Base-by-base conservation (phyloP, 1,139 yeast genomes). In the Yamadazyma friedrichii region DNA sequence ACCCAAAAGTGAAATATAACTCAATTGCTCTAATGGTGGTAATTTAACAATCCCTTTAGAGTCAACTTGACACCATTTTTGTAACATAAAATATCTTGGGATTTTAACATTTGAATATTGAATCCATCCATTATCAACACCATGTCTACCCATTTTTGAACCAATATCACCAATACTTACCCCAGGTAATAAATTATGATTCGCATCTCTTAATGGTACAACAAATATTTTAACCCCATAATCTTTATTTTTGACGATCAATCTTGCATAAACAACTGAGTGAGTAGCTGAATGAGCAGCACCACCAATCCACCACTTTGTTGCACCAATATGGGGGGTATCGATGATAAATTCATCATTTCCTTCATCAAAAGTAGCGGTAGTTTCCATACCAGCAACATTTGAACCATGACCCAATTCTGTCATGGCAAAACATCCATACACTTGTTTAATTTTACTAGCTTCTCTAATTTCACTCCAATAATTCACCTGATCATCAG, bases 241-340 rank as follows among this genome's bases (percentile, higher is more conserved):
- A 52, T 71, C 77, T 54, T 67, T 58, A 36, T 73, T 75, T 41
- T 66, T 55, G 42, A 71, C 74, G 40, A 65, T 62, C 48, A 70
- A 65, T 46, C 77, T 54, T 34, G 76, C 76, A 53, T 71, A 71
- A 39, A 62, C 69, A 17, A 67, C 41, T 44, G 70, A 60, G 54
- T 70, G 77, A 35, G 76, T 68, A 35, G 77, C 66, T n/a, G 74
- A 66, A 54, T 71, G 77, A 38, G 76, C 76, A 43, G 77, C 76
- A 52, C 76, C 76, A 41, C 77, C 76, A 41, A 71, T 71, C 77
- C 77, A 71, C 77, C 77, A 71, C 53, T 71, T 71, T 47, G 77
- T 70, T 46, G 77, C 77, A 52, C 76, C 74, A 50, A 70, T 63
- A 53, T 70, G 74, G 6, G 77, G 77, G 34, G 77, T 71, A 55